Conservation (phyloP, 345 rosid genomes). For the Trapa incisa region DNA sequence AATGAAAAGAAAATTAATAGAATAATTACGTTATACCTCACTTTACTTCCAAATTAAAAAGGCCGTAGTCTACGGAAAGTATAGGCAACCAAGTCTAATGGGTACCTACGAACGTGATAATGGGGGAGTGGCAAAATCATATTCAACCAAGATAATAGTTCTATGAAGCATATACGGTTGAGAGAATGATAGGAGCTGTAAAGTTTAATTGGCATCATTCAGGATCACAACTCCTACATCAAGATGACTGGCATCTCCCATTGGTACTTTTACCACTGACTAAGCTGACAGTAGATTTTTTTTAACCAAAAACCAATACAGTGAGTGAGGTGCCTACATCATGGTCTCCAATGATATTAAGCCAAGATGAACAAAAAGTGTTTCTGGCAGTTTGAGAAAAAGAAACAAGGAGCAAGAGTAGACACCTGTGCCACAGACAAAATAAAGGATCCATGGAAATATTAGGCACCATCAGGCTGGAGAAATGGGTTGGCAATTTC, state of each 20-base stretch:
- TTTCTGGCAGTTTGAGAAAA: not conserved
- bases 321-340: not conserved
- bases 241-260: not conserved
- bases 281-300: not conserved
- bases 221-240: too few relatives aligned
- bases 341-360: not conserved
- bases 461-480: slow-evolving; percentile 78
- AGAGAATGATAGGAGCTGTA: too few relatives aligned
- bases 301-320: not conserved
- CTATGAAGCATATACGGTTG: too few relatives aligned
- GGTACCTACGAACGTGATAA: too few relatives aligned
- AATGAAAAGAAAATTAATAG: too few relatives aligned
- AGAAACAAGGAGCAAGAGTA: not conserved
- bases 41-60: too few relatives aligned
- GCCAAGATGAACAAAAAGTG: not conserved
- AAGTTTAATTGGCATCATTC: too few relatives aligned
- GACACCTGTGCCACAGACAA: not conserved
- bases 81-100: too few relatives aligned
- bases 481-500: slow-evolving; percentile 93
- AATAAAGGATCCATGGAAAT: not conserved
- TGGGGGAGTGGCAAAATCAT: too few relatives aligned
- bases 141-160: too few relatives aligned
- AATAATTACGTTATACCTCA: too few relatives aligned
- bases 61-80: too few relatives aligned
- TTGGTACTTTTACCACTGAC: not conserved